A percentile compares a stretch with the other conserved stretches of the same genome.
Evolutionary conservation across 2,329 filamentous ascomycete genomes (phyloP).

Genomic region (Trichoderma endophyticum): DNA sequence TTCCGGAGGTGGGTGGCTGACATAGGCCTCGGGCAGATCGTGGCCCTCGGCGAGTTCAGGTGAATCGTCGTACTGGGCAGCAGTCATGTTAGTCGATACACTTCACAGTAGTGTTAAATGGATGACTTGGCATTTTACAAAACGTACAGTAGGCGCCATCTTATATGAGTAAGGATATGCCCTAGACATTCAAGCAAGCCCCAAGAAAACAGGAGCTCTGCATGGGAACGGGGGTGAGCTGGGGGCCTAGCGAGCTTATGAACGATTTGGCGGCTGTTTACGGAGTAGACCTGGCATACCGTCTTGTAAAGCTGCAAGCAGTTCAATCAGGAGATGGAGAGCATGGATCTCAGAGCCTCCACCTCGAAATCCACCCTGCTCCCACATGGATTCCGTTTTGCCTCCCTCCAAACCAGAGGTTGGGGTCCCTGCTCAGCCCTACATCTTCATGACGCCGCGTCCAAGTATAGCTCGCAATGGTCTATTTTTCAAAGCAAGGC

Average conservation of each 20-base stretch:
- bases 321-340: slow-evolving; percentile 3
- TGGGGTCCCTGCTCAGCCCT: slow-evolving; percentile 6
- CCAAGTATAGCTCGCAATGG: neutral
- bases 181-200: slow-evolving; percentile 1
- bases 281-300: neutral
- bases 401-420: neutral
- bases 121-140: neutral
- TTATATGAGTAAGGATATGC: slow-evolving; percentile 4
- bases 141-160: slow-evolving; percentile 6
- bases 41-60: neutral
- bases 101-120: neutral
- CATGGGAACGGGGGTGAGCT: neutral
- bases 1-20: neutral
- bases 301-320: neutral
- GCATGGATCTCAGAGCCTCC: neutral
- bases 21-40: slow-evolving; percentile 1
- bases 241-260: slow-evolving; percentile 5
- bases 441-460: neutral
- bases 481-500: neutral
- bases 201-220: neutral
- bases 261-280: neutral
- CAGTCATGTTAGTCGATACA: neutral
- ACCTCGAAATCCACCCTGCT: neutral
- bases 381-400: neutral
- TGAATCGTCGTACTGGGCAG: neutral